Conservation (phyloP, 805 yeast genomes). For the Ogataea allantospora region DNA sequence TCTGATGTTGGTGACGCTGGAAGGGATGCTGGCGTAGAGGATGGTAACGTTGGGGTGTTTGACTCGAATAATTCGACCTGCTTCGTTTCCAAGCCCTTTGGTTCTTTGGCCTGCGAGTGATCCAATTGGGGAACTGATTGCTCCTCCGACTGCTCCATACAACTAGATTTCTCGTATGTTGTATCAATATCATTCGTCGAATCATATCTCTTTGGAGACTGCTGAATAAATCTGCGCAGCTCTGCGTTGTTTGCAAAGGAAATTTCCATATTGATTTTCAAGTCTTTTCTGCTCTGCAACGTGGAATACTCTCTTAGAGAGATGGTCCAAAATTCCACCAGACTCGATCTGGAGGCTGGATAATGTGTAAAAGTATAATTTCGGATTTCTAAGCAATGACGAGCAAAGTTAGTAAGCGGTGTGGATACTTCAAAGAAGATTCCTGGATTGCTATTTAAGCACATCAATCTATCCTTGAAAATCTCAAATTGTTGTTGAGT, state of each 20-base stretch:
- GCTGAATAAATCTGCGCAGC: conserved; percentile 21
- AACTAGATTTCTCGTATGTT: conserved; percentile 1
- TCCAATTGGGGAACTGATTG: too few relatives aligned
- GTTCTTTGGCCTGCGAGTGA: too few relatives aligned
- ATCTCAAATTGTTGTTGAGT: conserved; percentile 13
- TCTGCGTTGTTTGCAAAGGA: conserved; percentile 28
- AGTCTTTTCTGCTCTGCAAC: conserved; percentile 17
- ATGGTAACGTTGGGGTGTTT: too few relatives aligned
- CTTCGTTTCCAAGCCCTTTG: neutral
- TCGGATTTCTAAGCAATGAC: conserved; percentile 25
- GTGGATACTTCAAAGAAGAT: conserved; percentile 23
- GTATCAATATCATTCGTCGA: conserved; percentile 1
- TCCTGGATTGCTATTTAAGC: conserved; percentile 10
- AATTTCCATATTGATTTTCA: conserved; percentile 9
- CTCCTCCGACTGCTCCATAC: too few relatives aligned
- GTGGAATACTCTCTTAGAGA: conserved; percentile 26
- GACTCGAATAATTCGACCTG: too few relatives aligned
- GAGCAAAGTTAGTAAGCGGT: conserved; percentile 30
- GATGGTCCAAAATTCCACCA: conserved; percentile 28
- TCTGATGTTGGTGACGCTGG: conserved; percentile 1
- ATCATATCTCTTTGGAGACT: conserved; percentile 11
- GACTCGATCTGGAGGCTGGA: conserved; percentile 22
- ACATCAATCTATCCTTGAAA: conserved; percentile 11
- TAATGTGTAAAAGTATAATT: conserved; percentile 17
- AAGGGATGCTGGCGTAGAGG: neutral